Percentiles rank a stretch among this genome's conserved stretches.
Conservation (phyloP, 345 rosid species). For the Lepidium sativum region DNA sequence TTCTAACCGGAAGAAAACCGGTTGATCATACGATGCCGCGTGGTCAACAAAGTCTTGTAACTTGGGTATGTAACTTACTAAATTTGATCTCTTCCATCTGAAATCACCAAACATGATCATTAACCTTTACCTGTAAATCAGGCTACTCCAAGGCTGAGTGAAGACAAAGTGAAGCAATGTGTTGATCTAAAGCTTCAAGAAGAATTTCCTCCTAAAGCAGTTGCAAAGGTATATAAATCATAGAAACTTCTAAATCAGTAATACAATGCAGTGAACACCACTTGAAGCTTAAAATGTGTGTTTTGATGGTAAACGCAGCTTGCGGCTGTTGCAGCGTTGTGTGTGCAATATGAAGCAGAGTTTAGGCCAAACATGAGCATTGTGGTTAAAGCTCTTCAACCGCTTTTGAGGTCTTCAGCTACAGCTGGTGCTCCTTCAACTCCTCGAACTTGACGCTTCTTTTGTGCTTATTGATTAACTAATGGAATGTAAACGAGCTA, state of each 20-base stretch:
- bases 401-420: conserved; percentile 61
- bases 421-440: conserved; percentile 25
- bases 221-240: conserved; percentile 60
- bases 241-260: not conserved
- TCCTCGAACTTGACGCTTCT: conserved; percentile 1
- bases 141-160: conserved; percentile 98
- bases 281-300: not conserved
- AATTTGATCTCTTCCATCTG: not conserved
- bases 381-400: conserved; percentile 97
- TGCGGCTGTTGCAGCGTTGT: conserved; percentile 97
- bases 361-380: conserved; percentile 98
- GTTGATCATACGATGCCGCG: conserved; percentile 99
- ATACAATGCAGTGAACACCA: too few relatives aligned
- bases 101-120: not conserved
- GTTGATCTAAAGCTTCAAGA: conserved; percentile 96
- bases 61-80: conserved; percentile 55
- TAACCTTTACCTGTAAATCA: conserved; percentile 8
- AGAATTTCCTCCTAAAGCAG: conserved; percentile 90
- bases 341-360: conserved; percentile 97
- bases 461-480: not conserved
- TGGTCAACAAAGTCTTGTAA: conserved; percentile 96
- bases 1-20: conserved; percentile 94
- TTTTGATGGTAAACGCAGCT: conserved; percentile 38
- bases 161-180: conserved; percentile 96
- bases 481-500: conserved; percentile 13